Evolutionary conservation across 2,329 filamentous ascomycete species (phyloP).

Genomic region (Fusarium pininemorale): DNA sequence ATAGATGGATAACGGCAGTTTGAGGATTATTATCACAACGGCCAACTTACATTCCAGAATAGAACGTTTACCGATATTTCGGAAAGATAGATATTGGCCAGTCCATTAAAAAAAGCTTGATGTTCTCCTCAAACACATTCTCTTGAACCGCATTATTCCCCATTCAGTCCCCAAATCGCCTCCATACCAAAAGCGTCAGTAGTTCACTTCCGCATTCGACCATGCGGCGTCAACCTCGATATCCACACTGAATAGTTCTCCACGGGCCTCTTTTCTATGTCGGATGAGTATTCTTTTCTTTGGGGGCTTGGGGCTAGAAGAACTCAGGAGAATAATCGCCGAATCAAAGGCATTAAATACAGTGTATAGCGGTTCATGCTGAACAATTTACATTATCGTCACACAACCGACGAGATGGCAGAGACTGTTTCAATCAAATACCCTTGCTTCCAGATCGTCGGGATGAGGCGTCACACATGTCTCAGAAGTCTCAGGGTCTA

Average conservation of each 20-base stretch:
- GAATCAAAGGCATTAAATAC: background rate
- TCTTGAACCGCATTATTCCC: background rate
- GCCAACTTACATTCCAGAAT: background rate
- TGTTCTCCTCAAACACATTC: background rate
- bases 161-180: background rate
- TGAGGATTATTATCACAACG: background rate
- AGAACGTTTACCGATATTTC: background rate
- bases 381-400: background rate
- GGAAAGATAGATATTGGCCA: background rate
- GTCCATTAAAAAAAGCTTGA: background rate
- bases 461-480: background rate
- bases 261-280: background rate
- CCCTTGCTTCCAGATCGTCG: background rate
- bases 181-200: background rate
- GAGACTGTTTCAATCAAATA: background rate
- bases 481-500: background rate
- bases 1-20: background rate
- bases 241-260: background rate
- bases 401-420: background rate
- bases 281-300: background rate
- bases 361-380: background rate
- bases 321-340: background rate
- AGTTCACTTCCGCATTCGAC: slow-evolving; percentile 14
- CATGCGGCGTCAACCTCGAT: slow-evolving; percentile 20
- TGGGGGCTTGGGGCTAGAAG: background rate